phyloP scores from a whole-genome alignment of 257 asterid species.

The Salvia splendens region DNA sequence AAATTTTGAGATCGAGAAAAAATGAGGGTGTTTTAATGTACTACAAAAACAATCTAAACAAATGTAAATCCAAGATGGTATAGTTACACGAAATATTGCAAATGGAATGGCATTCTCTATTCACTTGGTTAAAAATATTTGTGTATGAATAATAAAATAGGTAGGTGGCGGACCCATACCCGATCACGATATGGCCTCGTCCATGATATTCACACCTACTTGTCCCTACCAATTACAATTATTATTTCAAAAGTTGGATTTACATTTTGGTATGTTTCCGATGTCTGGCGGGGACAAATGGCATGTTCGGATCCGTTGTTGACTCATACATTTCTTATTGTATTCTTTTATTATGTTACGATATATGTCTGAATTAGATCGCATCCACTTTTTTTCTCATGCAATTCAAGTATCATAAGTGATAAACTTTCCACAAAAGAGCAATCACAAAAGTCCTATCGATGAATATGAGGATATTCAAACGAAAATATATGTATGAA shows the following conservation, averaged over 20 bases:
- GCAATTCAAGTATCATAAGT: background rate
- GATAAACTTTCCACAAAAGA: background rate
- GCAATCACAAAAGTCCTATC: slow-evolving; percentile 28
- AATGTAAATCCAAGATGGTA: too few species aligned
- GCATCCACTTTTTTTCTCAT: background rate
- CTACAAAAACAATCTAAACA: too few species aligned
- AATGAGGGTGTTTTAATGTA: too few species aligned
- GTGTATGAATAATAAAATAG: background rate
- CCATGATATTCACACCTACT: background rate
- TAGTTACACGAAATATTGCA: too few species aligned
- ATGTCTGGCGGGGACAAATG: slow-evolving; percentile 24
- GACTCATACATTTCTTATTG: background rate
- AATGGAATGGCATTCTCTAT: too few species aligned
- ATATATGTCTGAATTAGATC: background rate
- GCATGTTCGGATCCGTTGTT: slow-evolving; percentile 14
- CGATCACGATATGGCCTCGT: background rate
- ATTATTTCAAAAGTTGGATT: slow-evolving; percentile 7
- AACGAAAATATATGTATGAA: too few species aligned
- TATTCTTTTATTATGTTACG: background rate
- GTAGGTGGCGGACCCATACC: slow-evolving; percentile 23
- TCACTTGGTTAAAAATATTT: too few species aligned
- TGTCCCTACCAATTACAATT: slow-evolving; percentile 37
- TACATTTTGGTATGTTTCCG: background rate
- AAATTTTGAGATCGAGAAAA: too few species aligned
- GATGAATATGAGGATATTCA: too few species aligned